Evolutionary conservation across 2,329 filamentous ascomycete genomes (phyloP).

Genomic region (Monosporascus sp.): DNA sequence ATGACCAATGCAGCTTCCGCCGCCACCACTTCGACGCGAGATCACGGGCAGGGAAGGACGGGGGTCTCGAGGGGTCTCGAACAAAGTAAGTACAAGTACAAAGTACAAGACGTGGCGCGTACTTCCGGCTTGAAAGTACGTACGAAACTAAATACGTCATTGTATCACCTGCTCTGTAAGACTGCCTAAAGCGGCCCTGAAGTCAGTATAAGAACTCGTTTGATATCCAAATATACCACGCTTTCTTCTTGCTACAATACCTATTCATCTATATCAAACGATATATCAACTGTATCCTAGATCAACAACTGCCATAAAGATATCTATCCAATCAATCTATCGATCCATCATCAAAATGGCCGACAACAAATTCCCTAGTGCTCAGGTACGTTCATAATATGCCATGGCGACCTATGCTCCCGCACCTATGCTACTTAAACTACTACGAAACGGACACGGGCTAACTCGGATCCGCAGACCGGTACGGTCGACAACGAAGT

Average conservation of each 20-base stretch:
- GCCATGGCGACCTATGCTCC: neutral
- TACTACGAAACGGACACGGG: neutral
- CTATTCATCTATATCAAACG: too few relatives aligned
- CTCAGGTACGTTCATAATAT: neutral
- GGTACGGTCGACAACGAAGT: conserved; percentile 31
- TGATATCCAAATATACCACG: neutral
- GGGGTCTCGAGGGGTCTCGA: neutral
- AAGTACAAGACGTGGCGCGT: neutral
- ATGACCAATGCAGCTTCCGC: neutral
- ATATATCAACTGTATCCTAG: neutral
- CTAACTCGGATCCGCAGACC: conserved; percentile 12
- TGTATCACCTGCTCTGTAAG: neutral
- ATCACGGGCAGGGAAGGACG: neutral
- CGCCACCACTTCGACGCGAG: neutral
- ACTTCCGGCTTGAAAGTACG: neutral
- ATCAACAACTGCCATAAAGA: neutral
- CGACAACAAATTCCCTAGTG: neutral
- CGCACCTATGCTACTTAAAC: neutral
- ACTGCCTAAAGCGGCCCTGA: neutral
- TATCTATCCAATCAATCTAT: neutral
- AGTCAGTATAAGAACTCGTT: neutral
- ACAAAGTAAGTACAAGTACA: neutral
- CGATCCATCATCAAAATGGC: conserved; percentile 1
- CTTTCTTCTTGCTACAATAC: too few relatives aligned
- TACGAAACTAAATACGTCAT: neutral